Evolutionary conservation across 75 land plant species (phyloP).

Genomic region (Pseudotsuga menziesii): DNA sequence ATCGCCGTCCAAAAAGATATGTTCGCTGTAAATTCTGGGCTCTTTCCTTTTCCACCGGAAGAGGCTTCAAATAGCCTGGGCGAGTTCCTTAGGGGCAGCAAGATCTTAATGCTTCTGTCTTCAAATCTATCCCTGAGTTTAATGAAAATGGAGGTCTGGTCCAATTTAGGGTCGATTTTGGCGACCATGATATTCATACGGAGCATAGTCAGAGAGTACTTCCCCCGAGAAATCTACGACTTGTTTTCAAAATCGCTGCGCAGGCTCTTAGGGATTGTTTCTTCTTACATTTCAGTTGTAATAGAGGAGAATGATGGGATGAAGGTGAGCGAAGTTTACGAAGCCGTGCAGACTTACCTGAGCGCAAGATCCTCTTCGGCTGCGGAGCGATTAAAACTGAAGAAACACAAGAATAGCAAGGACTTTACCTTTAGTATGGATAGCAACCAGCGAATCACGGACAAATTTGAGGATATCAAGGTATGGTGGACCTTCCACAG

Average conservation of each 20-base stretch:
- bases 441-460: slow-evolving; percentile 35
- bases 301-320: slow-evolving; percentile 29
- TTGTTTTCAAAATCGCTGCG: background rate
- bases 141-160: too few species aligned
- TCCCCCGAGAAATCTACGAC: background rate
- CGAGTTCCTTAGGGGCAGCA: too few species aligned
- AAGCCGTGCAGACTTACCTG: slow-evolving; percentile 38
- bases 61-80: too few species aligned
- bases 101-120: too few species aligned
- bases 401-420: slow-evolving; percentile 29
- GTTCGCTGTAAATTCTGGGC: too few species aligned
- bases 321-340: slow-evolving; percentile 38
- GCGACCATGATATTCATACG: background rate
- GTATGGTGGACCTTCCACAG: slow-evolving; percentile 28
- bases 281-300: slow-evolving; percentile 8
- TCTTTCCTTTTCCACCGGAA: too few species aligned
- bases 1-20: too few species aligned
- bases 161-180: background rate
- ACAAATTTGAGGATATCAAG: slow-evolving; percentile 30
- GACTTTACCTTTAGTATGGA: slow-evolving; percentile 44
- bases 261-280: slow-evolving; percentile 10
- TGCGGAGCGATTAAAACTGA: slow-evolving; percentile 32
- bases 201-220: background rate
- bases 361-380: slow-evolving; percentile 18
- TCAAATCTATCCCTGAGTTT: too few species aligned